Evolutionary conservation across 192 early-diverging fungal genomes (phyloP).

Genomic region (Diversispora epigaea): DNA sequence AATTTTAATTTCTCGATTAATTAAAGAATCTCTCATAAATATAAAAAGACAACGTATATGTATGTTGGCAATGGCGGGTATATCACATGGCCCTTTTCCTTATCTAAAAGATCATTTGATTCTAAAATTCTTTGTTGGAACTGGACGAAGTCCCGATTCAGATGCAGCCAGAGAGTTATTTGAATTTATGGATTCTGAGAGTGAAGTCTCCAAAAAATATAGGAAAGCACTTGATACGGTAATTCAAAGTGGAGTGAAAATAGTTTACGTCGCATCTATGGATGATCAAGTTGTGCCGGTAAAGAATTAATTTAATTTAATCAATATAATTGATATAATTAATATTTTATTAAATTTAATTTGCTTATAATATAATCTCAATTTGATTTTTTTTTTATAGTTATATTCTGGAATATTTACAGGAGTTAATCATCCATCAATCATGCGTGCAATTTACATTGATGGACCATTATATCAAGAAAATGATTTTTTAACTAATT

Average conservation of each 20-base stretch:
- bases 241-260: slow-evolving; percentile 66
- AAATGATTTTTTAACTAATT: slow-evolving; percentile 80
- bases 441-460: slow-evolving; percentile 90
- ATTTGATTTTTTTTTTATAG: background rate
- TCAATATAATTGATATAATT: background rate
- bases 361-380: too few relatives aligned
- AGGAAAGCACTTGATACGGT: slow-evolving; percentile 66
- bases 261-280: slow-evolving; percentile 81
- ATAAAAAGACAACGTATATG: slow-evolving; percentile 67
- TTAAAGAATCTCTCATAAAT: slow-evolving; percentile 61
- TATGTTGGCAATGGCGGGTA: slow-evolving; percentile 91
- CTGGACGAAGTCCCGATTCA: slow-evolving; percentile 52
- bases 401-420: slow-evolving; percentile 76
- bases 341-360: background rate
- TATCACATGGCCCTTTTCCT: slow-evolving; percentile 87
- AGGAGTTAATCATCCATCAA: slow-evolving; percentile 69
- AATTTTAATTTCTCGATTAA: slow-evolving; percentile 71
- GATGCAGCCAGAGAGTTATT: slow-evolving; percentile 92
- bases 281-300: slow-evolving; percentile 94
- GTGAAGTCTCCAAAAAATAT: slow-evolving; percentile 68
- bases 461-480: slow-evolving; percentile 78
- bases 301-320: background rate
- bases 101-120: slow-evolving; percentile 78
- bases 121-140: slow-evolving; percentile 69
- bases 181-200: slow-evolving; percentile 84